These are phyloP conservation scores for Aegilops sharonensis DNA, from an alignment of 176 grass and related monocot genomes.

Conservation along the genomic window DNA sequence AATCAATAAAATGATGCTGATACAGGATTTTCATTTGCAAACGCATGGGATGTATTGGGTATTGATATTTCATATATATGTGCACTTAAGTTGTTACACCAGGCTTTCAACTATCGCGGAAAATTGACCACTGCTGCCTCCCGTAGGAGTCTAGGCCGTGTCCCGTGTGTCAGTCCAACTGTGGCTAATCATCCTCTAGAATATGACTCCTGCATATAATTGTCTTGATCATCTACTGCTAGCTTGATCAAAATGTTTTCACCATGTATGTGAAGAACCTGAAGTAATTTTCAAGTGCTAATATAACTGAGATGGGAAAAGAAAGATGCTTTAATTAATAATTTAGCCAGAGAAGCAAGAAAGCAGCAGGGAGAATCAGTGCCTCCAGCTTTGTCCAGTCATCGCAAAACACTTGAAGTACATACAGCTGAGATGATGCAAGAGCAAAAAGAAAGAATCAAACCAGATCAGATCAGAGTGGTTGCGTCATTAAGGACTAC, in stretches of 20 bases:
- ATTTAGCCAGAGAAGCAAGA: not conserved
- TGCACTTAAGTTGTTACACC: no score
- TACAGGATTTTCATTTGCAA: not conserved
- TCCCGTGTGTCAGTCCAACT: no score
- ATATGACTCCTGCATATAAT: not conserved
- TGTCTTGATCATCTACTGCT: not conserved
- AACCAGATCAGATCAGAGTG: not conserved
- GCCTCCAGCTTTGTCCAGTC: not conserved
- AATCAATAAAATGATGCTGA: not conserved
- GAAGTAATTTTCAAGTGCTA: not conserved
- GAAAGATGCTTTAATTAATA: not conserved
- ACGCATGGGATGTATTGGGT: not conserved
- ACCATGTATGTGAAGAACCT: not conserved
- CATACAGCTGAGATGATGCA: not conserved
- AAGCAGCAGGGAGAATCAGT: not conserved
- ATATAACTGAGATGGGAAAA: not conserved
- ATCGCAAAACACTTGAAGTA: not conserved
- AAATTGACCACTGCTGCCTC: no score
- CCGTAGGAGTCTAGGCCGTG: no score
- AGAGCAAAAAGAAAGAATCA: not conserved
- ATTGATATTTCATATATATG: no score
- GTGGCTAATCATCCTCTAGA: not conserved
- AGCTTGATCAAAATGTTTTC: not conserved
- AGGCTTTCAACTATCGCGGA: no score
- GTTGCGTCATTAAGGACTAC: not conserved